Evolutionary conservation across 441 rosid species (phyloP).

Genomic region (Daphne laureola): DNA sequence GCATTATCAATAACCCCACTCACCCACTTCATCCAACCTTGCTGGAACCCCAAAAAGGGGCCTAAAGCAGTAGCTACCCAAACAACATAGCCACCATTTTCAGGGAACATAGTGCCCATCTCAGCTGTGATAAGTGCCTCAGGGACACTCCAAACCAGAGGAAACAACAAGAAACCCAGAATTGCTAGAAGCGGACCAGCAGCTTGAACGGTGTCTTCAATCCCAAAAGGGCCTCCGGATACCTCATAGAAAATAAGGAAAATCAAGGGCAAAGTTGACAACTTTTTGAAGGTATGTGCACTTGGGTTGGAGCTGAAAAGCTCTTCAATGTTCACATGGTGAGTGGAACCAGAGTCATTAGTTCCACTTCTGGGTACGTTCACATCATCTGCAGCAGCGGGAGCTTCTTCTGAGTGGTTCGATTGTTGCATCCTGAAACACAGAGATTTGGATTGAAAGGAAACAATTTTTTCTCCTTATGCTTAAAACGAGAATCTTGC

Average conservation of each 20-base stretch:
- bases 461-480: too few relatives aligned
- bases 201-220: slow-evolving; percentile 59
- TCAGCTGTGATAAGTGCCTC: slow-evolving; percentile 67
- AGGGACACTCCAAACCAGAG: slow-evolving; percentile 60
- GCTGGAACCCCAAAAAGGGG: slow-evolving; percentile 68
- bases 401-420: too few relatives aligned
- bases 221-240: slow-evolving; percentile 72
- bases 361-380: too few relatives aligned
- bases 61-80: slow-evolving; percentile 69
- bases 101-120: slow-evolving; percentile 75
- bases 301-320: slow-evolving; percentile 16
- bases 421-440: too few relatives aligned
- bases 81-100: slow-evolving; percentile 62
- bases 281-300: slow-evolving; percentile 33
- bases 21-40: slow-evolving; percentile 78
- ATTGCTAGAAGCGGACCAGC: slow-evolving; percentile 63
- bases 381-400: too few relatives aligned
- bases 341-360: too few relatives aligned
- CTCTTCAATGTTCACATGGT: too few relatives aligned
- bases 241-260: slow-evolving; percentile 66
- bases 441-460: too few relatives aligned
- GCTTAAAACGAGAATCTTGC: too few relatives aligned
- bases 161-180: slow-evolving; percentile 49
- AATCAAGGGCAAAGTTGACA: slow-evolving; percentile 51
- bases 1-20: slow-evolving; percentile 70